Percentiles rank a stretch among this genome's conserved stretches.
These are phyloP conservation scores for Xylaria sp. DNA, from an alignment of 2,329 filamentous ascomycete genomes.

Conservation along the genomic window DNA sequence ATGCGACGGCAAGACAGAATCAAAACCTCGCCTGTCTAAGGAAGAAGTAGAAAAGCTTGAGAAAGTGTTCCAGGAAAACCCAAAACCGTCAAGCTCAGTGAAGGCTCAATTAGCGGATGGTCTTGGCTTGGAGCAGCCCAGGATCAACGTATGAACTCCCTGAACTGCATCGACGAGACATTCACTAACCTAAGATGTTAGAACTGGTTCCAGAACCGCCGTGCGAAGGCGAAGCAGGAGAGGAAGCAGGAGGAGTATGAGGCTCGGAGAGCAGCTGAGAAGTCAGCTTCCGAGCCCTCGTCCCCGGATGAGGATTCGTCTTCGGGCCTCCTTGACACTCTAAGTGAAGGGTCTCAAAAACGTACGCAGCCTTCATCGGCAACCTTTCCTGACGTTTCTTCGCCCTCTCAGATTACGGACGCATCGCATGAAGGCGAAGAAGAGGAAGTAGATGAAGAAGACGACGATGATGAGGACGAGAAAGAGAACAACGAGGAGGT, in stretches of 20 bases:
- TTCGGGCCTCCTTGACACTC: conserved; percentile 31
- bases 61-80: conserved; percentile 66
- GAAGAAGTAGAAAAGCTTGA: conserved; percentile 76
- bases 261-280: conserved; percentile 49
- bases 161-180: neutral
- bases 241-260: conserved; percentile 60
- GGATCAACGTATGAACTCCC: conserved; percentile 62
- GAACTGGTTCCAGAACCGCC: conserved; percentile 74
- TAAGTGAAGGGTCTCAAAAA: conserved; percentile 41
- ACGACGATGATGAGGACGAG: conserved; percentile 20
- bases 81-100: conserved; percentile 66
- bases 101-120: conserved; percentile 66
- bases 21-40: conserved; percentile 68
- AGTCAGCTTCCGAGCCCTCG: conserved; percentile 44
- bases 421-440: conserved; percentile 29
- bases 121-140: conserved; percentile 66
- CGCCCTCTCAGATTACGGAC: conserved; percentile 31
- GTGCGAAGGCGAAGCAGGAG: conserved; percentile 69
- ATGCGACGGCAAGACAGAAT: conserved; percentile 42
- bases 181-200: conserved; percentile 41
- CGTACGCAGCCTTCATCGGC: conserved; percentile 47
- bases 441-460: conserved; percentile 28
- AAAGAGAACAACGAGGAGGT: neutral
- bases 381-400: conserved; percentile 41
- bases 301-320: conserved; percentile 36